phyloP scores from a whole-genome alignment of 441 rosid species.

The Raphanus hybrid region DNA sequence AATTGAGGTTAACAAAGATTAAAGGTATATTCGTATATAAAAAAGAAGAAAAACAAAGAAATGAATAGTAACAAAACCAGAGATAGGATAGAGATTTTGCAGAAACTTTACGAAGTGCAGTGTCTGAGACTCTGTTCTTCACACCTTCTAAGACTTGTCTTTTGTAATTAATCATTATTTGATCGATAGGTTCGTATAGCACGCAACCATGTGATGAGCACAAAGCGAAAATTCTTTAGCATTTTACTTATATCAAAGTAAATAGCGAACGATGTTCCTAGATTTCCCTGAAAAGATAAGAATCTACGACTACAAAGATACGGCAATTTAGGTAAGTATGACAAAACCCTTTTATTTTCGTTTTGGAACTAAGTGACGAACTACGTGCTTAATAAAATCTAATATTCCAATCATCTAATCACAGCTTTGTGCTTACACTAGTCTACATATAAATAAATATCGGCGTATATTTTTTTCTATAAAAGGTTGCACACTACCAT shows the following conservation, averaged over 20 bases:
- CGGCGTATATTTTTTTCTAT: slow-evolving; percentile 12
- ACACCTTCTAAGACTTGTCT: not conserved
- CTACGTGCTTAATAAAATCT: slow-evolving; percentile 14
- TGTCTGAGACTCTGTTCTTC: not conserved
- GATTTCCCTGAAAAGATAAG: not conserved
- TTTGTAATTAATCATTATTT: not conserved
- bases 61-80: slow-evolving; percentile 3
- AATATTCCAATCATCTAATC: slow-evolving; percentile 14
- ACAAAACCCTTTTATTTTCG: not conserved
- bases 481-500: slow-evolving; percentile 30
- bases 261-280: not conserved
- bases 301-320: slow-evolving; percentile 13
- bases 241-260: not conserved
- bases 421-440: slow-evolving; percentile 11
- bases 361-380: slow-evolving; percentile 13
- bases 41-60: not conserved
- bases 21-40: not conserved
- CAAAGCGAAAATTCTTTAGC: not conserved
- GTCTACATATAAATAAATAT: not conserved
- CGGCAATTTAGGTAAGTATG: slow-evolving; percentile 26
- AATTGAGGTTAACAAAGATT: not conserved
- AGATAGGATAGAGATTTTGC: not conserved
- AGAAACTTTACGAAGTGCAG: slow-evolving; percentile 1
- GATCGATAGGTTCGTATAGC: not conserved
- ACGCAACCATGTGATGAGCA: not conserved